These are phyloP conservation scores for Kluyveromyces aestuarii DNA, from an alignment of 805 yeast genomes.

Conservation along the genomic window DNA sequence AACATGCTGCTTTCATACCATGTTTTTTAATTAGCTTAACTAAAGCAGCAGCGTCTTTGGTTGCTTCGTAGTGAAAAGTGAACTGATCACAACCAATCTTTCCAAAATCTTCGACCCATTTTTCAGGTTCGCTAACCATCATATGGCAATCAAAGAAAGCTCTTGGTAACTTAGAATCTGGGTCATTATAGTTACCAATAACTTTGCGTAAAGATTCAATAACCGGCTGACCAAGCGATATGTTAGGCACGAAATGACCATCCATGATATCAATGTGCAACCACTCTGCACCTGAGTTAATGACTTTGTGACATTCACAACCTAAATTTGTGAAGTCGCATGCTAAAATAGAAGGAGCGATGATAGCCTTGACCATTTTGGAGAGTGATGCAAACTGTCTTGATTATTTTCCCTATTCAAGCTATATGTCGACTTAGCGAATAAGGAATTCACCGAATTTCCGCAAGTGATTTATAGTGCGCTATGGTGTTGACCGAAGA, in stretches of 20 bases:
- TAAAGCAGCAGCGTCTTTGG: conserved; percentile 64
- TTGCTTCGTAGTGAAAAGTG: conserved; percentile 93
- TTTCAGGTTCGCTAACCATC: conserved; percentile 92
- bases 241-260: conserved; percentile 96
- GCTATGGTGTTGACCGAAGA: too few species aligned
- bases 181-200: conserved; percentile 54
- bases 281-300: conserved; percentile 87
- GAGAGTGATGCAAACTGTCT: not conserved
- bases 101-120: conserved; percentile 90
- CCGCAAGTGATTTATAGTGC: too few species aligned
- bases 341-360: conserved; percentile 93
- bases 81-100: conserved; percentile 93
- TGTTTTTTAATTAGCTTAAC: conserved; percentile 64
- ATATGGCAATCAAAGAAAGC: conserved; percentile 89
- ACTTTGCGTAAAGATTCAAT: conserved; percentile 67
- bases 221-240: conserved; percentile 88
- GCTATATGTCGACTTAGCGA: too few species aligned
- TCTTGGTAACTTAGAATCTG: conserved; percentile 31
- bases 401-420: too few species aligned
- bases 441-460: too few species aligned
- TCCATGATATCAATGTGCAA: conserved; percentile 98
- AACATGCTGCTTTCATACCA: conserved; percentile 92
- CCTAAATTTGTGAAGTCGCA: conserved; percentile 87
- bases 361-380: conserved; percentile 65
- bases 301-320: conserved; percentile 74